Percentiles rank a stretch among this genome's conserved stretches.
These are phyloP conservation scores for Pyrus pyrifolia DNA, from an alignment of 306 rosid genomes.

Conservation along the genomic window DNA sequence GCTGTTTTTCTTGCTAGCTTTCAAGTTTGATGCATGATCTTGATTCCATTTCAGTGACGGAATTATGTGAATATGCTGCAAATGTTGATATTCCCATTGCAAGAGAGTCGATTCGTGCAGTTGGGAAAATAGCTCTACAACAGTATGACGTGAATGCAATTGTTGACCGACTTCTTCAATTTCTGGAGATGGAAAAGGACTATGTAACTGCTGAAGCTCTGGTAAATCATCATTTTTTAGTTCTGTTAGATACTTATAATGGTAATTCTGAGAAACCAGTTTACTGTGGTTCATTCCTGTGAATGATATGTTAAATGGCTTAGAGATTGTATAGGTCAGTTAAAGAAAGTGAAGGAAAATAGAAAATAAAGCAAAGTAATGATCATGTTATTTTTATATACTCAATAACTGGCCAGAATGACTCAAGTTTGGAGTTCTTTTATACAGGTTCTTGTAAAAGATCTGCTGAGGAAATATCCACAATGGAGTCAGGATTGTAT, in stretches of 20 bases:
- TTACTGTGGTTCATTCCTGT: conserved; percentile 1
- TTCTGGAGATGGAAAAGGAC: conserved; percentile 99
- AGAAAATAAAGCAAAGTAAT: not conserved
- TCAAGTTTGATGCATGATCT: conserved; percentile 21
- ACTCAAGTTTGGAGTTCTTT: conserved; percentile 26
- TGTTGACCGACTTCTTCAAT: conserved; percentile 96
- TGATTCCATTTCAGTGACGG: conserved; percentile 70
- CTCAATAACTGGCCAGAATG: conserved; percentile 7
- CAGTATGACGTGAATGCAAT: conserved; percentile 99
- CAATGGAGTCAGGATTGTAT: conserved; percentile 99
- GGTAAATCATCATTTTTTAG: conserved; percentile 42
- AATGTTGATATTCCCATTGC: conserved; percentile 99
- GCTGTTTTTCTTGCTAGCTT: conserved; percentile 8
- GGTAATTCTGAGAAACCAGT: conserved; percentile 11
- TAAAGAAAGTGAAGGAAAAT: not conserved
- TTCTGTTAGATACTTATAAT: not conserved
- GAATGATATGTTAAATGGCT: conserved; percentile 1
- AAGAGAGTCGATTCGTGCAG: conserved; percentile 98
- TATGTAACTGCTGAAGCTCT: conserved; percentile 97
- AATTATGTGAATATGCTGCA: conserved; percentile 98
- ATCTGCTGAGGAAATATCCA: conserved; percentile 92
- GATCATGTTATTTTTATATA: conserved; percentile 1
- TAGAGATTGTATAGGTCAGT: not conserved
- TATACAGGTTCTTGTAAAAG: conserved; percentile 92
- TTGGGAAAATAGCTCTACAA: conserved; percentile 96